phyloP scores from a whole-genome alignment of 2,329 filamentous ascomycete species.

The Monilinia polystroma region DNA sequence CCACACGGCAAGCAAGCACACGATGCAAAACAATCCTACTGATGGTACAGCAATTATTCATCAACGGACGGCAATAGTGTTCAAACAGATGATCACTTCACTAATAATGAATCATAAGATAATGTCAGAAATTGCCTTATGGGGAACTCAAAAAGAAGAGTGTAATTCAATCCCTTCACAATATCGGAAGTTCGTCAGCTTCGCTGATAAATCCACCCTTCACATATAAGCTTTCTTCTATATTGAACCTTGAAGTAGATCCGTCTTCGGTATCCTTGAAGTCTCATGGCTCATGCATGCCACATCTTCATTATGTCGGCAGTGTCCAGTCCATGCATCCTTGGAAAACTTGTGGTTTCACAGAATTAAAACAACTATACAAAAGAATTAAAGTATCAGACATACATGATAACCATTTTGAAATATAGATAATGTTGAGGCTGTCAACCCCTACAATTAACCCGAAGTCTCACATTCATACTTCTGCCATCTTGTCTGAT shows the following conservation, averaged over 20 bases:
- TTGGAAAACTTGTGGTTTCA: background rate
- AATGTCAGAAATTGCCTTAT: background rate
- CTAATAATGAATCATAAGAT: background rate
- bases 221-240: background rate
- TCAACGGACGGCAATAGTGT: background rate
- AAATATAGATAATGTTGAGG: background rate
- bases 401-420: background rate
- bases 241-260: background rate
- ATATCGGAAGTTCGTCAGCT: background rate
- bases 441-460: background rate
- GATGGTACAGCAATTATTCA: background rate
- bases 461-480: background rate
- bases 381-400: background rate
- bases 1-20: background rate
- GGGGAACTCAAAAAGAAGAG: background rate
- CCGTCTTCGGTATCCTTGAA: background rate
- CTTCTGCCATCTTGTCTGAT: background rate
- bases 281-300: constrained; percentile 5
- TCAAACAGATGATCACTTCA: background rate
- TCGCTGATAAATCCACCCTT: background rate
- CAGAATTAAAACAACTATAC: background rate
- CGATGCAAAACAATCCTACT: background rate
- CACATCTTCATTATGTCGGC: background rate
- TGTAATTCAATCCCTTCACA: background rate
- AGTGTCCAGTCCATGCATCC: background rate